Base-by-base conservation (phyloP, 2,329 filamentous ascomycete species). In the Colletotrichum aenigma region DNA sequence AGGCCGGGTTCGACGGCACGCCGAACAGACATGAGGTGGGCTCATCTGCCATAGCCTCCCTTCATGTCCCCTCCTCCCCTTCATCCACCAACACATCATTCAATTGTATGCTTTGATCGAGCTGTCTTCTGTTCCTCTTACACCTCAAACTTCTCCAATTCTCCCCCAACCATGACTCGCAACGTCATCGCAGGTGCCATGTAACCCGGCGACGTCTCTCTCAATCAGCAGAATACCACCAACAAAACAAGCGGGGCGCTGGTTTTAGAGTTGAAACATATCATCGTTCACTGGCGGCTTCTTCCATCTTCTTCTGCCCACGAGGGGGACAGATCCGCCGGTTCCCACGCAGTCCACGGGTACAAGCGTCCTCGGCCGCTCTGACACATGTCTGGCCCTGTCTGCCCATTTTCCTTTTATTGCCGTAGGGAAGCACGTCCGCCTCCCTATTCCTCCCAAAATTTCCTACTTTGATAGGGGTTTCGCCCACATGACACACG, bases 221-320 rank as follows among this genome's bases (percentile, higher is more conserved):
- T 43, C 34, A n/a, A 16, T 28, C 56, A 70, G 64, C 55, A 56
- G 21, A 60, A 60, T 28, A 43, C 71, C 43, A 67, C 36, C 58
- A 75, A 62, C 43, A 52, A 67, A 48, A 28, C 70, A 60, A 69
- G 70, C 70, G 74, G 70, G 74, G 74, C 70, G 13, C 10, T 52
- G 18, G 74, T 75, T 75, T 75, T 68, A 65, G 70, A 75, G 70
- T 69, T 75, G 74, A 73, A 73, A 75, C 74, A 75, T 67, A 38
- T 75, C 21, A 43, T n/a, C 32, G 48, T 48, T 43, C 43, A 24
- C 12, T 60, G 21, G 58, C 56, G 34, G 24, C 56, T 65, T 60
- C 58, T 60, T 60, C 38, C 15, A 62, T 34, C 32, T 61, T n/a
- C 21, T 24, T 56, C 24, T 56, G 10, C 21, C 32, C 69, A 32